Evolutionary conservation across 352 stramenopile species (phyloP).

Genomic region (Aphanomyces cochlioides): DNA sequence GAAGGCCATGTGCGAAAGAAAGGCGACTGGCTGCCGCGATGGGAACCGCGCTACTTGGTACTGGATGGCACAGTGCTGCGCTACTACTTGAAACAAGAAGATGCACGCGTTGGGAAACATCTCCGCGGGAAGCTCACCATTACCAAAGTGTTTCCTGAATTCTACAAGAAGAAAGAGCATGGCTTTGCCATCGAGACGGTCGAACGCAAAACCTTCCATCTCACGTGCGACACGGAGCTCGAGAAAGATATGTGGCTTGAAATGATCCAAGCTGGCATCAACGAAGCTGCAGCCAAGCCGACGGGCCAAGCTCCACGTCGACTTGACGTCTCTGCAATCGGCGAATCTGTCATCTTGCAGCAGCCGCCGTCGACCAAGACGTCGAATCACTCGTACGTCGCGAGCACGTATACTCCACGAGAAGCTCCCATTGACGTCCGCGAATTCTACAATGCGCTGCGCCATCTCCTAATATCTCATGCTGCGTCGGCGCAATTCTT

Average conservation of each 20-base stretch:
- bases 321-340: neutral
- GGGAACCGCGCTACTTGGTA: constrained; percentile 85
- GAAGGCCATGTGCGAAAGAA: constrained; percentile 88
- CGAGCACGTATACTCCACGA: constrained; percentile 16
- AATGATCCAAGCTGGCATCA: constrained; percentile 87
- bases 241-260: constrained; percentile 90
- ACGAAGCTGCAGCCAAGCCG: constrained; percentile 43
- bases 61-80: constrained; percentile 75
- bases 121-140: constrained; percentile 79
- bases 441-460: constrained; percentile 85
- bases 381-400: constrained; percentile 4
- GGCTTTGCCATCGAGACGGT: constrained; percentile 82
- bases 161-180: constrained; percentile 80
- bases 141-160: constrained; percentile 72
- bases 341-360: neutral
- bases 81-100: constrained; percentile 87
- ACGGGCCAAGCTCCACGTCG: neutral
- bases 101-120: constrained; percentile 74
- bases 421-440: constrained; percentile 60
- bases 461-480: constrained; percentile 82
- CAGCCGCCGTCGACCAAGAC: neutral
- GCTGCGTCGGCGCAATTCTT: constrained; percentile 86
- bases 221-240: constrained; percentile 80
- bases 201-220: constrained; percentile 83
- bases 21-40: constrained; percentile 86